These are phyloP conservation scores for Amanita thiersii DNA, from an alignment of 768 basidiomycete species.

Conservation along the genomic window DNA sequence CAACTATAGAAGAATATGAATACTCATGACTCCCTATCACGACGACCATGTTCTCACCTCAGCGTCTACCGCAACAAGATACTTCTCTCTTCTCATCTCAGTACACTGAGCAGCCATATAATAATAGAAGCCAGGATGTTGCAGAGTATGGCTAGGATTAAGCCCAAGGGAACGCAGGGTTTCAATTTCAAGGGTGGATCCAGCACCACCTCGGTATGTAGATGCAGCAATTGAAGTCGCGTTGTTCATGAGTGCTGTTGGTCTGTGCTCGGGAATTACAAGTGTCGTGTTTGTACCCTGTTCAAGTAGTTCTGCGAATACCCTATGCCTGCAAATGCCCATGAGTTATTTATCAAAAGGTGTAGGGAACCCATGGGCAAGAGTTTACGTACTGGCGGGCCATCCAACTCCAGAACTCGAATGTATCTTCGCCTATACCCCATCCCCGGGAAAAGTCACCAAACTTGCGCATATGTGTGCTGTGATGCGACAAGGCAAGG, in stretches of 20 bases:
- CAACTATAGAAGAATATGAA: constrained; percentile 9
- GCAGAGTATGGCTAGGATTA: constrained; percentile 77
- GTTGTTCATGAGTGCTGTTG: constrained; percentile 23
- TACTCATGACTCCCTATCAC: not conserved
- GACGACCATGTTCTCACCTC: constrained; percentile 34
- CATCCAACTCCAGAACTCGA: constrained; percentile 97
- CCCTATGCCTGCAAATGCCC: constrained; percentile 56
- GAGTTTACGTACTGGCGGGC: constrained; percentile 67
- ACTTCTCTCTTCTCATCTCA: constrained; percentile 64
- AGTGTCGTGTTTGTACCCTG: constrained; percentile 63
- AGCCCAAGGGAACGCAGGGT: constrained; percentile 54
- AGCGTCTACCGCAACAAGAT: constrained; percentile 44
- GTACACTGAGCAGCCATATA: constrained; percentile 85
- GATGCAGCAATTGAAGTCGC: constrained; percentile 8
- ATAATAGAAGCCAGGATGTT: constrained; percentile 91
- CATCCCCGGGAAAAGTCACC: constrained; percentile 83
- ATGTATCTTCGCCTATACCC: constrained; percentile 96
- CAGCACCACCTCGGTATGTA: constrained; percentile 13
- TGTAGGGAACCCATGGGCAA: not conserved
- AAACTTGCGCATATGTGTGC: constrained; percentile 78
- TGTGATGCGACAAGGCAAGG: constrained; percentile 75
- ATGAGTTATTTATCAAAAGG: not conserved
- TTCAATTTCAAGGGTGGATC: constrained; percentile 40
- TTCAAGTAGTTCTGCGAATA: constrained; percentile 87
- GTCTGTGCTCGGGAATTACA: constrained; percentile 50